Base-by-base conservation (phyloP, 139 green algal species). In the Chlorella sp. region DNA sequence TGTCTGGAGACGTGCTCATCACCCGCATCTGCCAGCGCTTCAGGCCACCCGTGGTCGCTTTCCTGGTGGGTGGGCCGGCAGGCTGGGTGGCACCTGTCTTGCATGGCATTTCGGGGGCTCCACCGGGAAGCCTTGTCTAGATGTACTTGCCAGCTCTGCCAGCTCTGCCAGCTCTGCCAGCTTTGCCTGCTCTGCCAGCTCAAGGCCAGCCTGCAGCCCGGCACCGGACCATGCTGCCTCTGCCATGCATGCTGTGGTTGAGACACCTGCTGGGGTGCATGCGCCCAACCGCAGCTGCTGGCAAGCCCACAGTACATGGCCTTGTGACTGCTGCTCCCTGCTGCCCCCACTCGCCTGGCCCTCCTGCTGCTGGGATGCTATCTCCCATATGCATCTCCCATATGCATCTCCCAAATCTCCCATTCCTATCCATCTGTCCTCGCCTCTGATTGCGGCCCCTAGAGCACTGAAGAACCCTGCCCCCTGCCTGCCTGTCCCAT, bases 1-100 rank as follows among this genome's bases (percentile, higher is more conserved):
- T 97, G 36, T 93, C 88, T 34, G 94, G 94, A 0, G 94, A 97
- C 86, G 77, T 89, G 15, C 91, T 97, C 32, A 64, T 96, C 1
- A 73, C 83, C 18, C 57, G 88, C 32, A 79, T 97, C 26, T 92
- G 91, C 24, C 81, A 91, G 28, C 64, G 24, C 30, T 86, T 97
- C 42, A 42, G 85, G 9, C 92, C 93, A 0, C 42, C 91, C 2
- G 90, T 81, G 19, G 94, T 93, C 21, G 89, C 95, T 2, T 96
- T 97, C 86, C 86, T 96, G 91, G 93, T 95, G 64, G 42, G 89
- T 90, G 36, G 24, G 34, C 37, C n/a, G n/a, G 42, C n/a, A 3
- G 37, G 76, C 16, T 32, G 76, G 36, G 14, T 81, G 73, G 30
- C 73, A 80, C 24, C 28, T 36, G 69, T 28, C 32, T n/a, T n/a